Evolutionary conservation across 83 land plant species (phyloP).

Genomic region (Picea mariana): DNA sequence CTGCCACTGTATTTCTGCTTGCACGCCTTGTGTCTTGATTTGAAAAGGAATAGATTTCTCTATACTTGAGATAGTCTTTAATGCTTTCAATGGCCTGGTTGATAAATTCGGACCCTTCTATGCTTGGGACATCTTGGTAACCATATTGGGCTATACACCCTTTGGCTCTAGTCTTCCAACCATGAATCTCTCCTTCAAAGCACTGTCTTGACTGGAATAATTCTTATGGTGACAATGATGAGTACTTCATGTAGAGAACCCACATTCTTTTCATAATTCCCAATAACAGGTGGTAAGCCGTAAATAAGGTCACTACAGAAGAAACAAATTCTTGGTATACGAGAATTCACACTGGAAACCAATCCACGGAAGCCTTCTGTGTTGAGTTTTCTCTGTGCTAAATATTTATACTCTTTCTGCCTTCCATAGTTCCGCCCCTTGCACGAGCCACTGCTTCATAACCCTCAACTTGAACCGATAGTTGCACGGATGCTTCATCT

Average conservation of each 20-base stretch:
- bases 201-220: too few relatives aligned
- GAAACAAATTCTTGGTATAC: conserved; percentile 60
- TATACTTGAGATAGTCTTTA: background rate
- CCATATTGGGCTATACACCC: background rate
- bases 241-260: conserved; percentile 27
- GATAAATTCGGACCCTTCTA: background rate
- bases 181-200: too few relatives aligned
- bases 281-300: conserved; percentile 54
- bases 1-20: background rate
- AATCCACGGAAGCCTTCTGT: conserved; percentile 29
- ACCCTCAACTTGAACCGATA: conserved; percentile 22
- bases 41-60: background rate
- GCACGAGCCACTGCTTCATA: too few relatives aligned
- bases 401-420: conserved; percentile 24
- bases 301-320: conserved; percentile 50
- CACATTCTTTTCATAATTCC: background rate
- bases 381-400: conserved; percentile 20
- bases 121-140: background rate
- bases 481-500: conserved; percentile 26
- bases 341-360: background rate
- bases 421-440: conserved; percentile 45
- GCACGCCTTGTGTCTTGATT: background rate
- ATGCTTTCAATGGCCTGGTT: background rate
- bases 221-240: conserved; percentile 23
- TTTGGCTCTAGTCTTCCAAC: conserved; percentile 11